Percentiles rank a stretch among this genome's conserved stretches.
phyloP scores from a whole-genome alignment of 2,329 filamentous ascomycete genomes.

The Clarireedia paspali region DNA sequence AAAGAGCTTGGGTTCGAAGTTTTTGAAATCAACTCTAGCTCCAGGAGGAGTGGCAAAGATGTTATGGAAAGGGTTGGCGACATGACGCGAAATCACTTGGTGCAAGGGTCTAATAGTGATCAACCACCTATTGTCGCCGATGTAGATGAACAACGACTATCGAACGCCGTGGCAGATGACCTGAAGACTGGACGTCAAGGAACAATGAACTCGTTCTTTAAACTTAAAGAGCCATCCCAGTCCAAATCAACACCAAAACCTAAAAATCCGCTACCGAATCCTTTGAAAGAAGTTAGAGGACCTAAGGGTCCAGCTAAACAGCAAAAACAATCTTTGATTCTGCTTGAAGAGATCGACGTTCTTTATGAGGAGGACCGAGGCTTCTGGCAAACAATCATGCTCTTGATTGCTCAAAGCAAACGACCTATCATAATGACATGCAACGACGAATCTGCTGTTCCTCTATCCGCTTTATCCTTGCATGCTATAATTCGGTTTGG shows the following conservation, averaged over 20 bases:
- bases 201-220: conserved; percentile 78
- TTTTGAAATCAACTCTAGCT: conserved; percentile 87
- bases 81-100: conserved; percentile 93
- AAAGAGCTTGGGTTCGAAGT: conserved; percentile 89
- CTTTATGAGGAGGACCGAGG: conserved; percentile 93
- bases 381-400: conserved; percentile 80
- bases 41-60: conserved; percentile 78
- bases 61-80: conserved; percentile 88
- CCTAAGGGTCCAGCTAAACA: conserved; percentile 19
- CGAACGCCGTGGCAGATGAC: conserved; percentile 46
- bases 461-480: conserved; percentile 64
- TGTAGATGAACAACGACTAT: conserved; percentile 29
- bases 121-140: conserved; percentile 24
- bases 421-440: conserved; percentile 93
- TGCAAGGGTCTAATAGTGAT: conserved; percentile 45
- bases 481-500: conserved; percentile 78
- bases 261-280: conserved; percentile 19
- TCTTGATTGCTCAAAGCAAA: conserved; percentile 74
- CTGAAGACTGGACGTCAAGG: conserved; percentile 64
- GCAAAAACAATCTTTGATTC: conserved; percentile 90
- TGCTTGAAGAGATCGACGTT: conserved; percentile 89
- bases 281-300: neutral
- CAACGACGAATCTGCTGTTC: conserved; percentile 80
- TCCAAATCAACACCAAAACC: conserved; percentile 17
- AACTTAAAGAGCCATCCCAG: conserved; percentile 36